Conservation (phyloP, 2,329 filamentous ascomycete genomes). For the Microsporum audouinii region DNA sequence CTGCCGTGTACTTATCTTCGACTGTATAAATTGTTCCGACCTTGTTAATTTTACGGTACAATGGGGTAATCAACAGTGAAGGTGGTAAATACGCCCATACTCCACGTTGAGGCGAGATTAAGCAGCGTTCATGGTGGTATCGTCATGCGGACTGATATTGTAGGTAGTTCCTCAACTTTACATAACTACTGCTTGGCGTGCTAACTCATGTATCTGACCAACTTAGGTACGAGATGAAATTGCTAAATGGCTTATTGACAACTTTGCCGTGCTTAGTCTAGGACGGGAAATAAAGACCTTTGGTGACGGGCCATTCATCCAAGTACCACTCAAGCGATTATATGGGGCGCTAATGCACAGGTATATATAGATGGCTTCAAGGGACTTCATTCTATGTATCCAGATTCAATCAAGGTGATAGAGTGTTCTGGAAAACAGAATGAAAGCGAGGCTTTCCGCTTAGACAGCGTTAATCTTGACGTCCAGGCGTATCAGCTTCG, state of each 20-base stretch:
- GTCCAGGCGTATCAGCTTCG: slow-evolving; percentile 34
- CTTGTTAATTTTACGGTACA: not conserved
- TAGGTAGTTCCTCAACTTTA: slow-evolving; percentile 11
- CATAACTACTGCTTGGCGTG: not conserved
- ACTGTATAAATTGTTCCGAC: no score
- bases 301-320: slow-evolving; percentile 14
- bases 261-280: slow-evolving; percentile 25
- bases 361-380: slow-evolving; percentile 18
- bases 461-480: slow-evolving; percentile 30
- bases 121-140: slow-evolving; percentile 19
- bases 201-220: not conserved
- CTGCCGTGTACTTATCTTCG: no score
- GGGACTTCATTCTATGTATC: slow-evolving; percentile 17
- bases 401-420: slow-evolving; percentile 29
- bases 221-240: slow-evolving; percentile 28
- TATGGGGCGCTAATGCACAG: not conserved
- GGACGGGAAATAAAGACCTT: slow-evolving; percentile 25
- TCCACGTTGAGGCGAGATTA: slow-evolving; percentile 32
- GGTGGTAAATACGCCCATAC: slow-evolving; percentile 18
- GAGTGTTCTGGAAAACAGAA: slow-evolving; percentile 26
- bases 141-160: slow-evolving; percentile 24
- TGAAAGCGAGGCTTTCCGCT: slow-evolving; percentile 20
- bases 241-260: slow-evolving; percentile 26
- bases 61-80: slow-evolving; percentile 1
- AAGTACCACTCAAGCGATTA: not conserved